Evolutionary conservation across 1,284 basidiomycete genomes (phyloP).

Genomic region (Trametes hirsuta): DNA sequence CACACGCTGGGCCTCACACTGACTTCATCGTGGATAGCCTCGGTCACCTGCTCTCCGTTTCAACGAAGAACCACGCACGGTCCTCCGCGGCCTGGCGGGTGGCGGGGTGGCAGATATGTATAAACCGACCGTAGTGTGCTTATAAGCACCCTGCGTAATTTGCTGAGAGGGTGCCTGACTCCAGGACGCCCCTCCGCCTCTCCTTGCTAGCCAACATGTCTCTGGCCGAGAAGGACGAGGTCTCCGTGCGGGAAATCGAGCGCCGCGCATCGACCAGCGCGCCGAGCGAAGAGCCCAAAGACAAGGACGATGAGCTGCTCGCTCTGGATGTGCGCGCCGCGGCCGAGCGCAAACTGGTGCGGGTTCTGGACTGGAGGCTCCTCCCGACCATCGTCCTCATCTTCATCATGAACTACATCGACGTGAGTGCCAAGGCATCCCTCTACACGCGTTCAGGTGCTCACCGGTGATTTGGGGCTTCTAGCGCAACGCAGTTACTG

Average conservation of each 20-base stretch:
- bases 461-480: not conserved
- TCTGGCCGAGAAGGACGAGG: slow-evolving; percentile 20
- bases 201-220: slow-evolving; percentile 9
- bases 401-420: slow-evolving; percentile 72
- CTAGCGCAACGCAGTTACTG: slow-evolving; percentile 63
- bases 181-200: not conserved
- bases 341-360: slow-evolving; percentile 37
- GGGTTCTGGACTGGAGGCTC: slow-evolving; percentile 60
- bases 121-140: slow-evolving; percentile 4
- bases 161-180: slow-evolving; percentile 1
- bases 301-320: slow-evolving; percentile 34
- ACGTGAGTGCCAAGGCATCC: slow-evolving; percentile 44
- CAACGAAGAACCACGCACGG: slow-evolving; percentile 9
- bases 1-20: slow-evolving; percentile 2
- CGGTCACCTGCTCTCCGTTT: slow-evolving; percentile 14
- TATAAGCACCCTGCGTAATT: slow-evolving; percentile 1
- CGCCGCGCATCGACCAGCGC: slow-evolving; percentile 7
- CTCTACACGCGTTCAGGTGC: not conserved
- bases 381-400: slow-evolving; percentile 65
- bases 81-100: slow-evolving; percentile 2
- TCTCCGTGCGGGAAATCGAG: slow-evolving; percentile 24
- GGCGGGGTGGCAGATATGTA: slow-evolving; percentile 11
- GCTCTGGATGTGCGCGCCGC: slow-evolving; percentile 26
- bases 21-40: slow-evolving; percentile 13
- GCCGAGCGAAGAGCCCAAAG: slow-evolving; percentile 7